Conservation (phyloP, 306 rosid species). For the Cucurbita argyrosperma region DNA sequence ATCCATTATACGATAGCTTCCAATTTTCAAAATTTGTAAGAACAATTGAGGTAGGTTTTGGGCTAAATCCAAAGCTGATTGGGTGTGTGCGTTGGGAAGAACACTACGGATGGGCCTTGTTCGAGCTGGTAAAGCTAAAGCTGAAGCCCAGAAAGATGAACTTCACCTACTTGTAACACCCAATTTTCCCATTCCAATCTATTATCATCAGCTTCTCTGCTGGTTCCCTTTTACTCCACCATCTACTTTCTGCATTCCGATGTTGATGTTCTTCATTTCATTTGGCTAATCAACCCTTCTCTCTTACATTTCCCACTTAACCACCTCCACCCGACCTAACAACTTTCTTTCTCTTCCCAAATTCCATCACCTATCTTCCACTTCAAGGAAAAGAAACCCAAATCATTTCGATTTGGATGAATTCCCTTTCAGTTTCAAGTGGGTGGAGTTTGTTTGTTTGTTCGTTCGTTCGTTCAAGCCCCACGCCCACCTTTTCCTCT, state of each 20-base stretch:
- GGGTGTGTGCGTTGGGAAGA: not conserved
- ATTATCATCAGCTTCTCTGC: not conserved
- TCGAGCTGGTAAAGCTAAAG: not conserved
- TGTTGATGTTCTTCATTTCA: not conserved
- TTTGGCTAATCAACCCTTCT: not conserved
- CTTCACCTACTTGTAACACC: not conserved
- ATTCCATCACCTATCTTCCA: not conserved
- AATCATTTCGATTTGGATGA: not conserved
- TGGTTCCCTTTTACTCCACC: not conserved
- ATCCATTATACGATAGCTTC: not conserved
- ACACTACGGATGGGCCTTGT: not conserved
- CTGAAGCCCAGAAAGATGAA: not conserved
- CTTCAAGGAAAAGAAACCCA: not conserved
- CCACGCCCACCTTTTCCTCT: not conserved
- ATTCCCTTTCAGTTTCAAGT: not conserved
- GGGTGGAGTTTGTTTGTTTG: not conserved
- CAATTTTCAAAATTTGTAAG: not conserved
- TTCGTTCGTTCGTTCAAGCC: not conserved
- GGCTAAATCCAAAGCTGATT: not conserved
- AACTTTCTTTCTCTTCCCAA: not conserved
- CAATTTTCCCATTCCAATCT: not conserved
- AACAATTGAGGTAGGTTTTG: not conserved
- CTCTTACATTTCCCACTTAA: not conserved
- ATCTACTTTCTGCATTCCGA: not conserved
- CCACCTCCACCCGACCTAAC: constrained; percentile 2